Evolutionary conservation across 2,329 filamentous ascomycete species (phyloP).

Genomic region (Tolypocladium amazonense): DNA sequence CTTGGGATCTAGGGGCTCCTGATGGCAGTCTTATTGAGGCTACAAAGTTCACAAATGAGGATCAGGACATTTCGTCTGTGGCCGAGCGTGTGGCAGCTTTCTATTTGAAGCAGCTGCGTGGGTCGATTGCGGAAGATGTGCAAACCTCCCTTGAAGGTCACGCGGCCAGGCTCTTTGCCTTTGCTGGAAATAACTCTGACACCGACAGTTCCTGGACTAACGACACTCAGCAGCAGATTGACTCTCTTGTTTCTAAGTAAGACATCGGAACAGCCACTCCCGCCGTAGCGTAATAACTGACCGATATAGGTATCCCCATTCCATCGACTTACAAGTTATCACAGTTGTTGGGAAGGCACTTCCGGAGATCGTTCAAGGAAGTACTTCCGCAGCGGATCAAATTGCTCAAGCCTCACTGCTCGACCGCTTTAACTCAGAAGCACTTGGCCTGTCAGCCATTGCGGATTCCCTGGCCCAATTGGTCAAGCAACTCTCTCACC

Average conservation of each 20-base stretch:
- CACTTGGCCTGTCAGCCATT: not conserved
- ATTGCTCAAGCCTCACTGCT: not conserved
- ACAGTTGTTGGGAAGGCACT: not conserved
- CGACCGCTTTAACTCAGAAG: not conserved
- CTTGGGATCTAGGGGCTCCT: not conserved
- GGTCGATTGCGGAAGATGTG: not conserved
- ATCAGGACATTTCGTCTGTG: not conserved
- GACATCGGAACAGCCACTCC: not conserved
- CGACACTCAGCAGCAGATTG: not conserved
- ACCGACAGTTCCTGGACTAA: not conserved
- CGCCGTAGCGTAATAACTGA: not conserved
- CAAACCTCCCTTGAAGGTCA: not conserved
- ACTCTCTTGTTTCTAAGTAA: not conserved
- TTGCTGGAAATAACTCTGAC: not conserved
- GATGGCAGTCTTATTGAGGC: not conserved
- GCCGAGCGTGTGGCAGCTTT: not conserved
- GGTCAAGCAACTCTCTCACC: not conserved
- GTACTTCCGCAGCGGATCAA: not conserved
- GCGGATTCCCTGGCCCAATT: not conserved
- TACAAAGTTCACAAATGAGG: not conserved
- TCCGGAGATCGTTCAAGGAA: not conserved
- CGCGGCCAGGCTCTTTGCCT: not conserved
- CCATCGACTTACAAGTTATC: not conserved
- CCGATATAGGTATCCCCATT: not conserved
- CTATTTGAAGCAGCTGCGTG: not conserved